Conservation (phyloP, 2,329 filamentous ascomycete species). For the Neurospora crassa region DNA sequence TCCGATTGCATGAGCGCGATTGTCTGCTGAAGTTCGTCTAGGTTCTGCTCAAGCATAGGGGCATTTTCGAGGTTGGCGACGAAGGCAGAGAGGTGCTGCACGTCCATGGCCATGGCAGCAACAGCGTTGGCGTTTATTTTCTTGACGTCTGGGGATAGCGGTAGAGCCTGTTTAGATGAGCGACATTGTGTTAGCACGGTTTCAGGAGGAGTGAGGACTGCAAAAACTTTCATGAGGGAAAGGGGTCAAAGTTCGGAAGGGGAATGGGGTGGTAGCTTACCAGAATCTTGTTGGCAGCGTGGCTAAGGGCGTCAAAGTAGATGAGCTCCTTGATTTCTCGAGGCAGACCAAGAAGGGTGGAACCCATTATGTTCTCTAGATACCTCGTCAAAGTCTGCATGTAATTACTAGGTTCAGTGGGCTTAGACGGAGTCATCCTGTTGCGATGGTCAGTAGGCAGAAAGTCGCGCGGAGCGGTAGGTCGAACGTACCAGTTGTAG, state of each 20-base stretch:
- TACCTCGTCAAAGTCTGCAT: constrained; percentile 93
- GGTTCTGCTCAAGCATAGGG: constrained; percentile 75
- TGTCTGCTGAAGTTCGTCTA: constrained; percentile 91
- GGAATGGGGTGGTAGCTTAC: constrained; percentile 31
- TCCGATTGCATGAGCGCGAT: constrained; percentile 78
- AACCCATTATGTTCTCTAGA: constrained; percentile 92
- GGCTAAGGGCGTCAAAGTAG: constrained; percentile 90
- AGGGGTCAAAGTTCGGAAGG: neutral
- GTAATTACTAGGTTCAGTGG: constrained; percentile 75
- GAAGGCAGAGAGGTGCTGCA: constrained; percentile 74
- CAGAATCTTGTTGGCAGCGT: constrained; percentile 79
- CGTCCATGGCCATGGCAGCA: constrained; percentile 69
- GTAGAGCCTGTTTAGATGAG: constrained; percentile 46
- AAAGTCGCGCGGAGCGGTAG: neutral
- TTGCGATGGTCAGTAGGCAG: constrained; percentile 12
- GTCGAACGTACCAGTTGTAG: constrained; percentile 67
- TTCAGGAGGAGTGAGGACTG: neutral
- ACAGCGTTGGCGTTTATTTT: constrained; percentile 85
- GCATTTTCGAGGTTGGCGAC: constrained; percentile 77
- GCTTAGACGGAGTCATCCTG: constrained; percentile 45
- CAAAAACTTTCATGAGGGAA: neutral
- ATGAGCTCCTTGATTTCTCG: constrained; percentile 95
- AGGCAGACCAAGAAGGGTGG: constrained; percentile 84
- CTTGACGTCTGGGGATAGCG: constrained; percentile 68
- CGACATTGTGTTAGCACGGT: neutral